These are phyloP conservation scores for Lachnellula suecica DNA, from an alignment of 2,329 filamentous ascomycete genomes.

Conservation along the genomic window DNA sequence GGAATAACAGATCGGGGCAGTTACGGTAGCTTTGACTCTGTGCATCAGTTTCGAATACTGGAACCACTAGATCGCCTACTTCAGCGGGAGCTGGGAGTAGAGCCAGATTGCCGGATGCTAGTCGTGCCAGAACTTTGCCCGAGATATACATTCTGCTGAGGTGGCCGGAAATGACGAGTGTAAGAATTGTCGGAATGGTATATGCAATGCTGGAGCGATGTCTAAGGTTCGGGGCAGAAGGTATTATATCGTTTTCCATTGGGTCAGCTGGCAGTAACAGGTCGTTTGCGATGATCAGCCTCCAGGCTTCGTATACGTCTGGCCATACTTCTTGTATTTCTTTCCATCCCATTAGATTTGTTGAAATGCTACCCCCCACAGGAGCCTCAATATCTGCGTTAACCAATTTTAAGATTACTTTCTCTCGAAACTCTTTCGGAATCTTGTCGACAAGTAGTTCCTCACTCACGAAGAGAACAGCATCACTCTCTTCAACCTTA, in stretches of 20 bases:
- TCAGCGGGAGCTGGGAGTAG: neutral
- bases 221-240: neutral
- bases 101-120: neutral
- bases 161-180: neutral
- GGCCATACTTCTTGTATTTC: too few relatives aligned
- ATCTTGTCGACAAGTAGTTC: neutral
- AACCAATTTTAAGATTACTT: neutral
- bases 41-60: too few relatives aligned
- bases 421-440: neutral
- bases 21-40: too few relatives aligned
- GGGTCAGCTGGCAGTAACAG: too few relatives aligned
- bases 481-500: neutral
- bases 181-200: neutral
- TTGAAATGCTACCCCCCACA: neutral
- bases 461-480: neutral
- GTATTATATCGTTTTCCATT: too few relatives aligned
- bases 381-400: neutral
- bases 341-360: too few relatives aligned
- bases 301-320: too few relatives aligned
- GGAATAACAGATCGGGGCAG: too few relatives aligned
- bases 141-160: neutral
- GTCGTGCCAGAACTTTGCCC: neutral
- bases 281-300: too few relatives aligned
- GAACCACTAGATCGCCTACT: neutral
- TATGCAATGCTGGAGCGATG: neutral